phyloP scores from a whole-genome alignment of 495 filamentous ascomycete species.

The Penicillium longicatenatum region DNA sequence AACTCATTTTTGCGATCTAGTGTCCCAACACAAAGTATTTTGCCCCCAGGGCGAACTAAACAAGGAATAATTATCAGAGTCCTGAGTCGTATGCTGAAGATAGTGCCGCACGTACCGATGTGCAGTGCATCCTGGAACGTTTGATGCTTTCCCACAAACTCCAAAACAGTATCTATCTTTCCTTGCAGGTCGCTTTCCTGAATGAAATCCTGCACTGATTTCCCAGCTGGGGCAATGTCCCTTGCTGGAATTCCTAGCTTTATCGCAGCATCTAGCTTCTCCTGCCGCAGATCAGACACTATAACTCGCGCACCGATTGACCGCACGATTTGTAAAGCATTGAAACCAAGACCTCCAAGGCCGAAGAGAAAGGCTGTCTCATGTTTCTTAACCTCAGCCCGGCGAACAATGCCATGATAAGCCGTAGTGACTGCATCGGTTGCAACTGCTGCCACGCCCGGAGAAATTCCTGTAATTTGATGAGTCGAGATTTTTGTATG shows the following conservation, averaged over 20 bases:
- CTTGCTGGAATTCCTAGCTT: conserved; percentile 15
- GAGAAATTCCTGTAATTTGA: conserved; percentile 11
- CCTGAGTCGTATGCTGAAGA: neutral
- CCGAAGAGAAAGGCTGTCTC: conserved; percentile 27
- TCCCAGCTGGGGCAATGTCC: conserved; percentile 22
- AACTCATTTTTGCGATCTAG: conserved; percentile 20
- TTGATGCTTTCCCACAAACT: conserved; percentile 25
- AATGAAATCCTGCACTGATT: conserved; percentile 17
- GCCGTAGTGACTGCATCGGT: conserved; percentile 28
- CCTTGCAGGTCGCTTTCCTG: conserved; percentile 12
- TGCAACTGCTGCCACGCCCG: conserved; percentile 22
- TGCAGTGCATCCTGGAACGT: conserved; percentile 23
- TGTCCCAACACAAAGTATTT: conserved; percentile 26
- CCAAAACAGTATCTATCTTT: conserved; percentile 25
- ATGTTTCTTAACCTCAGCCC: conserved; percentile 21
- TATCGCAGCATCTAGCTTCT: conserved; percentile 21
- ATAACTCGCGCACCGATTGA: conserved; percentile 23
- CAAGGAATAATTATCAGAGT: neutral
- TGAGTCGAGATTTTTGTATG: too few species aligned
- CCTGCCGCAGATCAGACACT: conserved; percentile 20
- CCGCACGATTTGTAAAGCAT: conserved; percentile 24
- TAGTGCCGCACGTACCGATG: too few species aligned
- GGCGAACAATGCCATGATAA: conserved; percentile 27
- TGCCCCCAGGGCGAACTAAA: conserved; percentile 20
- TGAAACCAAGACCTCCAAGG: conserved; percentile 26